Base-by-base conservation (phyloP, 2,329 filamentous ascomycete species). In the Fusarium sp. region DNA sequence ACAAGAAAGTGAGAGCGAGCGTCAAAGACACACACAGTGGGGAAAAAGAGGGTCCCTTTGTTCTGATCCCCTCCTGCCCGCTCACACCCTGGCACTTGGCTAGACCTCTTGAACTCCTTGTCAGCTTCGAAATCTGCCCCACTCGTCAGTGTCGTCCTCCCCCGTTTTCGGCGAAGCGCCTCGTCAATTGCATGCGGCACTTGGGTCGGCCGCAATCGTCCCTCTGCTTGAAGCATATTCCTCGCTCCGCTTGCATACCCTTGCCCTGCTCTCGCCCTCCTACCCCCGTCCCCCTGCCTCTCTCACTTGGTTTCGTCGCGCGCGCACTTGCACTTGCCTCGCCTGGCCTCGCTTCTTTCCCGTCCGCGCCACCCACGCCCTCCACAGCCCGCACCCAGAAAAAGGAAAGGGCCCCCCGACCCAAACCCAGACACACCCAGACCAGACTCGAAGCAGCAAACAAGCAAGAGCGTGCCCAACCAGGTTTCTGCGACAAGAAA, bases 401-500 rank as follows among this genome's bases (percentile, higher is more conserved):
- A 71, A 71, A 71, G 67, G 67, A 70, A 71, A 71, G 67, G 41
- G 43, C 67, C 66, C 67, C 67, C 67, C 67, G 67, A 72, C 65
- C 61, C 62, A 68, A 70, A 70, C 65, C 65, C 65, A 69, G 68
- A 68, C 53, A 68, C 68, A 72, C 61, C 67, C 70, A 72, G 71
- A 79, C 79, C 78, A 80, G 77, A 77, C 79, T 81, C 77, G 67
- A 80, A 80, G 74, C 77, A 80, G 79, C 73, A 79, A 76, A 77
- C 68, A 71, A 23, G 68, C 64, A 71, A 71, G 67, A 76, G 72
- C 69, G 72, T 73, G 76, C 82, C 84, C 83, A 86, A 86, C 85
- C 85, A 85, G 83, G 84, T 84, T 85, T 85, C 83, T 84, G 84
- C 84, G 81, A 87, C 84, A 81, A 68, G 77, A 81, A 81, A 77